phyloP scores from a whole-genome alignment of 108 stramenopile genomes.

The Nitzschia sp. region DNA sequence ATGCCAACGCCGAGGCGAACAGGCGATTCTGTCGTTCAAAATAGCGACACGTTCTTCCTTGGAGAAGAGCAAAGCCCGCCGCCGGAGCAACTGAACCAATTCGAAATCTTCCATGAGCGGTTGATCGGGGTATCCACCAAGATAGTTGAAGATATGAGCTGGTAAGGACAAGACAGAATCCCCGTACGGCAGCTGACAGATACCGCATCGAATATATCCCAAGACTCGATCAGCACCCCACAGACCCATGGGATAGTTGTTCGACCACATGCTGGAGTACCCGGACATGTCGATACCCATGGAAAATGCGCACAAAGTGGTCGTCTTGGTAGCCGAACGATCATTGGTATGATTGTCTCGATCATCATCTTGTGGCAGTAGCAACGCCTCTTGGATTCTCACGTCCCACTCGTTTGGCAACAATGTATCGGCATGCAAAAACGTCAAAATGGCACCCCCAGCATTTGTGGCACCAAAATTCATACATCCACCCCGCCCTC shows the following conservation, averaged over 20 bases:
- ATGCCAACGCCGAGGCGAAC: conserved; percentile 87
- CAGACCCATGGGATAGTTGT: not conserved
- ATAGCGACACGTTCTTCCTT: conserved; percentile 43
- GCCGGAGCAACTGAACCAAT: conserved; percentile 66
- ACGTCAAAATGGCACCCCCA: conserved; percentile 61
- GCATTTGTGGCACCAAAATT: conserved; percentile 75
- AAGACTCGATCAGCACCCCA: conserved; percentile 12
- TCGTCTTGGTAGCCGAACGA: conserved; percentile 8
- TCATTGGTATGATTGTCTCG: conserved; percentile 19
- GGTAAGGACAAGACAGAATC: conserved; percentile 83
- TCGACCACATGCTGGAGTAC: conserved; percentile 21
- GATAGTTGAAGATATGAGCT: conserved; percentile 54
- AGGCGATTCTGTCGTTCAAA: conserved; percentile 53
- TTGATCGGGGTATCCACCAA: conserved; percentile 88
- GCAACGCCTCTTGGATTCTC: conserved; percentile 24
- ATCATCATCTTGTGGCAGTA: conserved; percentile 1
- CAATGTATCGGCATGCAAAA: conserved; percentile 81
- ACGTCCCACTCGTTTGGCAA: conserved; percentile 63
- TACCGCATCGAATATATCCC: conserved; percentile 17
- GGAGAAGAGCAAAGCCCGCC: conserved; percentile 35
- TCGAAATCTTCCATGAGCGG: conserved; percentile 92
- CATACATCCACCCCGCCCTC: conserved; percentile 80
- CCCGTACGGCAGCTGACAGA: conserved; percentile 83
- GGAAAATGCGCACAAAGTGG: conserved; percentile 65
- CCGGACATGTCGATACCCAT: conserved; percentile 69